Evolutionary conservation across 2,329 filamentous ascomycete genomes (phyloP), one percentile per base, ranked within the genome.

Genomic region (Pseudopithomyces maydicus): DNA sequence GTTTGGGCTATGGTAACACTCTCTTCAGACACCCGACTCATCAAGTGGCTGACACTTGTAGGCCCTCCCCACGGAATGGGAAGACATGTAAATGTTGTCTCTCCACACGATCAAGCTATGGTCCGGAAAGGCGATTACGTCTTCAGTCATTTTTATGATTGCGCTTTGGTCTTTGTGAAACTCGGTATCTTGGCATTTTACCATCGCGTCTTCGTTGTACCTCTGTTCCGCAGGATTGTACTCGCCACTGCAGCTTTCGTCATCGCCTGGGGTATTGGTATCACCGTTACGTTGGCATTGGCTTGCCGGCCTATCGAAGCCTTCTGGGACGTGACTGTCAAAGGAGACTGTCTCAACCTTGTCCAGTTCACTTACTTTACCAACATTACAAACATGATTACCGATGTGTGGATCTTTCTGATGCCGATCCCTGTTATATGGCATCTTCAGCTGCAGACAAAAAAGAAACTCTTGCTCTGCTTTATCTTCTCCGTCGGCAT

Each of bases 91-190:
- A 70, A 63, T 29, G 66, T 63, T 19, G 68, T 72, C 6, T 63
- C 64, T 17, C 56, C 59, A 10, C 56, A 71, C 26, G 64, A 72
- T 44, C 54, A 64, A 43, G 69, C 62, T 52, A 72, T 69, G 62
- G 67, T 74, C n/a, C 69, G 71, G 38, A 67, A 71, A 52, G 71
- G 70, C 48, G 71, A 74, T 58, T 74, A 70, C 54, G 62, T 74
- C 42, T 73, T 74, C 59, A 72, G 69, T 44, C 71, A 74, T 36
- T 73, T 73, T 59, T 74, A 74, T 58, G 71, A 74, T 26, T 48
- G 19, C 19, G 46, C 46, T 11, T 32, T 48, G 12, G 46, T 48
- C 20, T 61, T 48, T 23, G 71, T 73, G 45, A 73, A 73, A 55
- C 63, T 74, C 15, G 66, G 68, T 14, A 73, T 74, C 50, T 66